Conservation (phyloP, 208 protist species). For the Novymonas esmeraldas region DNA sequence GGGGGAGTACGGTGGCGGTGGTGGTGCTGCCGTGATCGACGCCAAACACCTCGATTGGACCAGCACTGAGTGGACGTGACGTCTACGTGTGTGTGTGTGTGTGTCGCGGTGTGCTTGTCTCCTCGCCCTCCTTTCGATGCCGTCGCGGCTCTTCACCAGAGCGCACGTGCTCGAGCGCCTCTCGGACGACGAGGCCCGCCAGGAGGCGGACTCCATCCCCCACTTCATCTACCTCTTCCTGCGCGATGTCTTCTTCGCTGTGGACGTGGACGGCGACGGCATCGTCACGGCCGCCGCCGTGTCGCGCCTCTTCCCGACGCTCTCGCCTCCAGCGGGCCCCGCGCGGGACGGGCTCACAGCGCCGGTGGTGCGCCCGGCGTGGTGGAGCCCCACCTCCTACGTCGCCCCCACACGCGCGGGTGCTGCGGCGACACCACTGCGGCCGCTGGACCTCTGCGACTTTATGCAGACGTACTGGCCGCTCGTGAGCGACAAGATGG, state of each 20-base stretch:
- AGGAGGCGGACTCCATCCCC: constrained; percentile 28
- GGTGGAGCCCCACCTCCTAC: constrained; percentile 18
- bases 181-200: constrained; percentile 25
- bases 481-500: constrained; percentile 30
- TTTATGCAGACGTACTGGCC: constrained; percentile 38
- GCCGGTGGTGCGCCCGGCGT: constrained; percentile 16
- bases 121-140: too few relatives aligned
- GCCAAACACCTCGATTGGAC: too few relatives aligned
- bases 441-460: constrained; percentile 25
- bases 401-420: not conserved
- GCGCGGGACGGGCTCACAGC: constrained; percentile 6
- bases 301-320: constrained; percentile 2
- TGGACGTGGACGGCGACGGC: constrained; percentile 28
- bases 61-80: too few relatives aligned
- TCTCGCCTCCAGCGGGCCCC: not conserved
- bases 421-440: not conserved
- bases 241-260: constrained; percentile 34
- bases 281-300: constrained; percentile 26
- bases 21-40: too few relatives aligned
- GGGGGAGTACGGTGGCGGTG: too few relatives aligned
- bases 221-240: constrained; percentile 37
- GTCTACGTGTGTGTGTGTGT: too few relatives aligned
- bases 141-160: constrained; percentile 27
- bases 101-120: too few relatives aligned
- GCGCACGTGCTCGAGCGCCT: constrained; percentile 16